Evolutionary conservation across 176 grass and related monocot genomes (phyloP).

Genomic region (Oropetium thomaeum): DNA sequence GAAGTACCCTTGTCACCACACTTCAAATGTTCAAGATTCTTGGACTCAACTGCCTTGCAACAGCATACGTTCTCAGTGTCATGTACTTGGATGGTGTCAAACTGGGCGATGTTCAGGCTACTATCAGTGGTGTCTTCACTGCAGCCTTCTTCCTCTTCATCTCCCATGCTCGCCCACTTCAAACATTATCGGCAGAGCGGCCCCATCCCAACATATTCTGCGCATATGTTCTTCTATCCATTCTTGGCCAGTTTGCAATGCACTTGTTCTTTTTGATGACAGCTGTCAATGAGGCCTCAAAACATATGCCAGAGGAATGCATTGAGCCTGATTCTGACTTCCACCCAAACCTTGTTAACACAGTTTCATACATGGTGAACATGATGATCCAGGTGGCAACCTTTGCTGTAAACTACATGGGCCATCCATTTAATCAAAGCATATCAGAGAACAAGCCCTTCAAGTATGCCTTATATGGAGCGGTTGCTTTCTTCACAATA

Average conservation of each 20-base stretch:
- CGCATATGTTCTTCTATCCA: conserved; percentile 83
- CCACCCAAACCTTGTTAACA: conserved; percentile 97
- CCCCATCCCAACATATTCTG: conserved; percentile 97
- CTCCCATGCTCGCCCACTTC: conserved; percentile 88
- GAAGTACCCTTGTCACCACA: conserved; percentile 93
- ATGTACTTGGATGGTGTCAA: conserved; percentile 99
- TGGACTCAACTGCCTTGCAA: conserved; percentile 96
- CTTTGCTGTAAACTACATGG: conserved; percentile 99
- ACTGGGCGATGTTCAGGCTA: conserved; percentile 94
- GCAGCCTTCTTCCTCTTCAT: conserved; percentile 99
- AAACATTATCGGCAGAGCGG: conserved; percentile 69
- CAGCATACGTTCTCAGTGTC: conserved; percentile 94
- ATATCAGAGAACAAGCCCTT: conserved; percentile 98
- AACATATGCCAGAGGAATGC: conserved; percentile 96
- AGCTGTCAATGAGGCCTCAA: conserved; percentile 82
- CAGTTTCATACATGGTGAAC: conserved; percentile 99
- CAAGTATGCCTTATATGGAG: conserved; percentile 75
- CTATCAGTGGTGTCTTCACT: conserved; percentile 93
- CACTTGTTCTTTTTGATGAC: conserved; percentile 83
- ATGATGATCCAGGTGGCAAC: conserved; percentile 99
- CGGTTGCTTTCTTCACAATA: conserved; percentile 86
- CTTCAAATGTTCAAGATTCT: conserved; percentile 99
- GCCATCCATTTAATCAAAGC: conserved; percentile 89
- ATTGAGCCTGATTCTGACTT: conserved; percentile 91
- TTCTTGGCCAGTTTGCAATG: conserved; percentile 96